phyloP scores from a whole-genome alignment of 2,329 filamentous ascomycete genomes.

The Trichoderma lentiforme region DNA sequence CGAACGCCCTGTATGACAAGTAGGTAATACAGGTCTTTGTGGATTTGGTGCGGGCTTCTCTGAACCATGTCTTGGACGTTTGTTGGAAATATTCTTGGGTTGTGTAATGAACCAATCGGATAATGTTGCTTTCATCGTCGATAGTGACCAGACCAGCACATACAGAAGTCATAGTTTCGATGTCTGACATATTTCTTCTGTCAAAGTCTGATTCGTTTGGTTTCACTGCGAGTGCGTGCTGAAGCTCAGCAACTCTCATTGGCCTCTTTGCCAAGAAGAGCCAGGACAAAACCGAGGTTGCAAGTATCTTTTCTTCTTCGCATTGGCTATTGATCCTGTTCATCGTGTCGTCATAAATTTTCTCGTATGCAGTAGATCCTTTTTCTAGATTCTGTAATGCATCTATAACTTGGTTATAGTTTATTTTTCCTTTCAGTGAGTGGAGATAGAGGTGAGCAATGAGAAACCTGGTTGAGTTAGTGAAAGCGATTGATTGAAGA shows the following conservation, averaged over 20 bases:
- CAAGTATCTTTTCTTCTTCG: not conserved
- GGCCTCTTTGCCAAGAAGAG: not conserved
- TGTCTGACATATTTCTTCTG: accelerated
- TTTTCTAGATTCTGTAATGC: not conserved
- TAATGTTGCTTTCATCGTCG: too few species aligned
- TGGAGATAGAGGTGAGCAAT: accelerated
- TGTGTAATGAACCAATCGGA: too few species aligned
- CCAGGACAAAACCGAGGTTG: not conserved
- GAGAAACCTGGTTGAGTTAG: not conserved
- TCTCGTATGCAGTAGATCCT: not conserved
- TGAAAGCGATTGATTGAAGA: not conserved
- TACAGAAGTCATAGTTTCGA: not conserved
- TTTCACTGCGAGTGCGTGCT: accelerated
- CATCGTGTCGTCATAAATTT: not conserved
- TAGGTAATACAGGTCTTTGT: too few species aligned
- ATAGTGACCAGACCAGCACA: too few species aligned
- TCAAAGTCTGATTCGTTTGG: accelerated
- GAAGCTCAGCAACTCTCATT: not conserved
- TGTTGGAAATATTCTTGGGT: too few species aligned
- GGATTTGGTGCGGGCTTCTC: too few species aligned
- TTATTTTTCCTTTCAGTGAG: not conserved
- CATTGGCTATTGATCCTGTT: accelerated
- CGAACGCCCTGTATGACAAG: too few species aligned
- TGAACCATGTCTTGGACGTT: too few species aligned
- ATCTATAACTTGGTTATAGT: too few species aligned